Conservation (phyloP, 2,329 filamentous ascomycete genomes). For the Nothopassalora personata region DNA sequence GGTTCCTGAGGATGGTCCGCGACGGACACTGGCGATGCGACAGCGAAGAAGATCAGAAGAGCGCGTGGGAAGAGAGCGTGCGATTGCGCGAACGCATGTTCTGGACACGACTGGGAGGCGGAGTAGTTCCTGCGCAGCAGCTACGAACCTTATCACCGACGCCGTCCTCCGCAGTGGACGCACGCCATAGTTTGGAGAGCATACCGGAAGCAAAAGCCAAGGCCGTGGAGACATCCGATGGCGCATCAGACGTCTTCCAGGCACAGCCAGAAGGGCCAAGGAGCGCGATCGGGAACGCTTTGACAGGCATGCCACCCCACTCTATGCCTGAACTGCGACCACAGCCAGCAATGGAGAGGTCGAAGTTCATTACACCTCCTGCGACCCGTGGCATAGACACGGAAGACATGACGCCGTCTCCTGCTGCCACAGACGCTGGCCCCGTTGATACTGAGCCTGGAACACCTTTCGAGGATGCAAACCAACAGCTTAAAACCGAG, state of each 20-base stretch:
- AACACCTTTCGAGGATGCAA: slow-evolving; percentile 21
- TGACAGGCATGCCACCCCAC: slow-evolving; percentile 6
- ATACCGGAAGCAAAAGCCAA: slow-evolving; percentile 15
- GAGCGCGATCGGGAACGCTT: slow-evolving; percentile 7
- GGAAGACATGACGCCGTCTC: background rate
- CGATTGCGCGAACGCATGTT: slow-evolving; percentile 91
- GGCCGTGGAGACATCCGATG: background rate
- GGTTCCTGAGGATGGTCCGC: slow-evolving; percentile 83
- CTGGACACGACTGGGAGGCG: slow-evolving; percentile 87
- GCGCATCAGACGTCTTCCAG: slow-evolving; percentile 1
- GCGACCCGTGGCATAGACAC: background rate
- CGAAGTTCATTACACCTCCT: slow-evolving; percentile 6
- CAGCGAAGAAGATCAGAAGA: slow-evolving; percentile 74
- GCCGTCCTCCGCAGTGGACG: slow-evolving; percentile 11
- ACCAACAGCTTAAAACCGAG: slow-evolving; percentile 10
- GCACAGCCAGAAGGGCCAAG: slow-evolving; percentile 7
- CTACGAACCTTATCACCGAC: slow-evolving; percentile 9
- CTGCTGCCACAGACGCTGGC: slow-evolving; percentile 2
- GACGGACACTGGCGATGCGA: slow-evolving; percentile 88
- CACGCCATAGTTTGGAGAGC: slow-evolving; percentile 18
- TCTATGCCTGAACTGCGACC: slow-evolving; percentile 10
- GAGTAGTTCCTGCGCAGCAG: slow-evolving; percentile 64
- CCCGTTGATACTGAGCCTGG: slow-evolving; percentile 7
- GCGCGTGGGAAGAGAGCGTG: slow-evolving; percentile 92
- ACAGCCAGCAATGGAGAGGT: background rate